phyloP scores from a whole-genome alignment of 768 basidiomycete species.

The Mycena kentingensis region DNA sequence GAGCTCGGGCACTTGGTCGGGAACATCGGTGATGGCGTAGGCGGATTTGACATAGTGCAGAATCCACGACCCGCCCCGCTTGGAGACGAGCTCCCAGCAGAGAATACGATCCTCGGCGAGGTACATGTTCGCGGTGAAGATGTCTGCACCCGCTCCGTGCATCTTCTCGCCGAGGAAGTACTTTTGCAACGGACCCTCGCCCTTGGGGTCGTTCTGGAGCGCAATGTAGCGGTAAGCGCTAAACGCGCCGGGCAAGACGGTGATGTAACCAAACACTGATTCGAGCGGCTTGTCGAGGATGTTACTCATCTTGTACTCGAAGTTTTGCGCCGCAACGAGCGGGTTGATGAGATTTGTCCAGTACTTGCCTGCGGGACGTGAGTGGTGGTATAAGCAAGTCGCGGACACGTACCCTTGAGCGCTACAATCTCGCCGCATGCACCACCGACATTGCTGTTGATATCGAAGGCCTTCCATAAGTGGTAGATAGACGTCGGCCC shows the following conservation, averaged over 20 bases:
- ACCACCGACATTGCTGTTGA: slow-evolving; percentile 90
- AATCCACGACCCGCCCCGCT: slow-evolving; percentile 86
- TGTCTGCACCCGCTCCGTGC: slow-evolving; percentile 85
- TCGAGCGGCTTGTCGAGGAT: slow-evolving; percentile 92
- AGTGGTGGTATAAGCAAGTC: slow-evolving; percentile 38
- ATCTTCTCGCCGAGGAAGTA: slow-evolving; percentile 98
- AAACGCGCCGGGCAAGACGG: slow-evolving; percentile 91
- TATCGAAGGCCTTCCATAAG: slow-evolving; percentile 93
- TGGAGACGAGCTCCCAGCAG: slow-evolving; percentile 98
- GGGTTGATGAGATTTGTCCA: slow-evolving; percentile 82
- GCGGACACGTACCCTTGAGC: slow-evolving; percentile 81
- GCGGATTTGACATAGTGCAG: slow-evolving; percentile 97
- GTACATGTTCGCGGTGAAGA: slow-evolving; percentile 97
- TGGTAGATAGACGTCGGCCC: slow-evolving; percentile 87
- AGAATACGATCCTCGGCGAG: slow-evolving; percentile 92
- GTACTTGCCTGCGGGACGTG: slow-evolving; percentile 45
- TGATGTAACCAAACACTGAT: slow-evolving; percentile 90
- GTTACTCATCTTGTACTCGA: slow-evolving; percentile 91
- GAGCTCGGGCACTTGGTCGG: slow-evolving; percentile 89
- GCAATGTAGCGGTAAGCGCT: slow-evolving; percentile 92
- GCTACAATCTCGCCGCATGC: slow-evolving; percentile 97
- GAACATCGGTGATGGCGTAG: slow-evolving; percentile 90
- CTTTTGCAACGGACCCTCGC: slow-evolving; percentile 89
- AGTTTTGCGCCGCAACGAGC: slow-evolving; percentile 91
- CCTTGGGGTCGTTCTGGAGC: slow-evolving; percentile 78